phyloP scores from a whole-genome alignment of 768 basidiomycete genomes.

The Panellus pusillus region DNA sequence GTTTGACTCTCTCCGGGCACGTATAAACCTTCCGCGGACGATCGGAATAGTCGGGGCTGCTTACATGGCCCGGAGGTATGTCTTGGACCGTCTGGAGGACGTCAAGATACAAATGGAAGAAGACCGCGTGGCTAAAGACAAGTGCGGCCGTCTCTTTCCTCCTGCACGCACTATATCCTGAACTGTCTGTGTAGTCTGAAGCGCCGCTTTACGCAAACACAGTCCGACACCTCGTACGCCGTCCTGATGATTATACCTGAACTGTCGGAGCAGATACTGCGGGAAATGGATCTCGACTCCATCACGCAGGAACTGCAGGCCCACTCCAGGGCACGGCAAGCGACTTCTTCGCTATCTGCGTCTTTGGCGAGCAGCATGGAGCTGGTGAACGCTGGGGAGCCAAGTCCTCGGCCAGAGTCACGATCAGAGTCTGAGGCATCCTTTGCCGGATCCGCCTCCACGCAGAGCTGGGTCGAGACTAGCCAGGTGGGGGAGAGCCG shows the following conservation, averaged over 20 bases:
- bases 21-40: conserved; percentile 14
- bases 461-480: conserved; percentile 20
- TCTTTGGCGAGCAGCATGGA: conserved; percentile 20
- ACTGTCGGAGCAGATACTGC: conserved; percentile 50
- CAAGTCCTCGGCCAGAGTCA: conserved; percentile 27
- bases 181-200: conserved; percentile 50
- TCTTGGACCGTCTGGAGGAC: conserved; percentile 62
- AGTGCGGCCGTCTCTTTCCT: conserved; percentile 45
- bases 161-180: background rate
- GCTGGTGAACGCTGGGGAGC: conserved; percentile 36
- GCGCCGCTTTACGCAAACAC: conserved; percentile 72
- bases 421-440: conserved; percentile 21
- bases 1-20: conserved; percentile 18
- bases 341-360: conserved; percentile 26
- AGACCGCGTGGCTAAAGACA: conserved; percentile 64
- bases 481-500: conserved; percentile 12
- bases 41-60: conserved; percentile 44
- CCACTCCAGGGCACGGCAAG: conserved; percentile 14
- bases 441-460: conserved; percentile 11
- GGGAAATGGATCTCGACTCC: conserved; percentile 65
- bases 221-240: conserved; percentile 76
- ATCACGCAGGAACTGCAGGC: conserved; percentile 50
- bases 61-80: conserved; percentile 64
- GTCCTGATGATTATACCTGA: conserved; percentile 55
- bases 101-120: conserved; percentile 61